These are phyloP conservation scores for Apiosordaria backusii DNA, from an alignment of 495 filamentous ascomycete genomes.

Conservation along the genomic window DNA sequence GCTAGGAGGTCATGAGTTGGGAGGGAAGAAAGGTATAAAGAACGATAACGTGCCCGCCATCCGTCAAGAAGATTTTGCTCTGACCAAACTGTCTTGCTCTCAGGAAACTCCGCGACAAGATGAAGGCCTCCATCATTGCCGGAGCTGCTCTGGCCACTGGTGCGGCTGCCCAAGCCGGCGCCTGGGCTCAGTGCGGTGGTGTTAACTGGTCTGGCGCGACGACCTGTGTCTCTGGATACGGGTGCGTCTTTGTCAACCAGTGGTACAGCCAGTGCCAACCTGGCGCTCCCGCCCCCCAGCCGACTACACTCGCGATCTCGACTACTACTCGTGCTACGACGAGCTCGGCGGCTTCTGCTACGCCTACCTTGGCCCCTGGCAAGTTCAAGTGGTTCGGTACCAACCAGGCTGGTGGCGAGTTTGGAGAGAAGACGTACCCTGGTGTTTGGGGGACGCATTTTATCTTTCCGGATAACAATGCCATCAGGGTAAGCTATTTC, in stretches of 20 bases:
- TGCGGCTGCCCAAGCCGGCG: conserved; percentile 25
- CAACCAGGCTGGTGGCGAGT: conserved; percentile 56
- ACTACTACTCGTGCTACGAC: conserved; percentile 16
- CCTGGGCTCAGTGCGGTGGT: conserved; percentile 49
- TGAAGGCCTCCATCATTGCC: conserved; percentile 31
- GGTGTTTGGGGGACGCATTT: conserved; percentile 56
- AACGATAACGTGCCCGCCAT: background rate
- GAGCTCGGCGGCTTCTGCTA: conserved; percentile 17
- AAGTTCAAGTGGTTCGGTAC: conserved; percentile 42
- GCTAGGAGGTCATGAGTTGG: background rate
- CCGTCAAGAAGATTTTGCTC: conserved; percentile 2
- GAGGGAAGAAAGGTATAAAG: background rate
- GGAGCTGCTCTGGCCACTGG: conserved; percentile 23
- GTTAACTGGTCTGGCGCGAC: conserved; percentile 37
- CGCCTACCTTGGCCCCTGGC: conserved; percentile 22
- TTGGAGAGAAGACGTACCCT: conserved; percentile 48
- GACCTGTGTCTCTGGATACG: conserved; percentile 39
- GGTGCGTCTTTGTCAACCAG: conserved; percentile 40
- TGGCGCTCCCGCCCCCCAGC: conserved; percentile 14
- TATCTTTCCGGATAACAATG: conserved; percentile 50
- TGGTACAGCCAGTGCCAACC: conserved; percentile 46
- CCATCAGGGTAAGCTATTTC: conserved; percentile 39
- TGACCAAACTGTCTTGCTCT: conserved; percentile 3
- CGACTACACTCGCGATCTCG: conserved; percentile 19
- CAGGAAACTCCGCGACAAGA: conserved; percentile 12